A percentile compares a stretch with the other conserved stretches of the same genome.
Evolutionary conservation across 106 monocot species (phyloP).

Genomic region (Dioscorea alata): DNA sequence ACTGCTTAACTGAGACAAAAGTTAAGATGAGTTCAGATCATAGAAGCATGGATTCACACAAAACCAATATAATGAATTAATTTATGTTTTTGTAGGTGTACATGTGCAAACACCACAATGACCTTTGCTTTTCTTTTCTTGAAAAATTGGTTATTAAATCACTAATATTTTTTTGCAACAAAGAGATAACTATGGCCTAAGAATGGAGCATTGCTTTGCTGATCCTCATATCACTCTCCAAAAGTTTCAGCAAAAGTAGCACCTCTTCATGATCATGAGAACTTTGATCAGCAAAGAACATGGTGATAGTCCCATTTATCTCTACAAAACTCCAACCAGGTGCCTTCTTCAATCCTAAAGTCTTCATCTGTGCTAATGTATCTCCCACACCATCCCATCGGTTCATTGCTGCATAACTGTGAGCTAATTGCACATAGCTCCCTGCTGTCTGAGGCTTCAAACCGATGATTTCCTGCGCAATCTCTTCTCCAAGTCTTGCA

Average conservation of each 20-base stretch:
- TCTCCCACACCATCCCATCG: slow-evolving; percentile 56
- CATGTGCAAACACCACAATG: too few species aligned
- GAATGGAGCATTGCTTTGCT: background rate
- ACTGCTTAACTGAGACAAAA: too few species aligned
- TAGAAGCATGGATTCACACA: too few species aligned
- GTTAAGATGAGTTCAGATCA: too few species aligned
- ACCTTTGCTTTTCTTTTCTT: too few species aligned
- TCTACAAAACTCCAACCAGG: slow-evolving; percentile 79
- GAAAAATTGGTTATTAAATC: too few species aligned
- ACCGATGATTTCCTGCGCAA: slow-evolving; percentile 33
- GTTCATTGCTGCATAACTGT: slow-evolving; percentile 38
- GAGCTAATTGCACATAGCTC: slow-evolving; percentile 62
- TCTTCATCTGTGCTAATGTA: slow-evolving; percentile 44
- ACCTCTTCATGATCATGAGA: slow-evolving; percentile 37
- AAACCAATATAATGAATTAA: too few species aligned
- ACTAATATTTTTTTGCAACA: too few species aligned
- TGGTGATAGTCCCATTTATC: slow-evolving; percentile 29
- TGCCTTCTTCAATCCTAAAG: slow-evolving; percentile 52
- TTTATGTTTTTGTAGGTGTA: too few species aligned
- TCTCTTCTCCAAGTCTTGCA: slow-evolving; percentile 24
- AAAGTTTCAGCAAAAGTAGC: slow-evolving; percentile 20
- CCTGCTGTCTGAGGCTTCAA: slow-evolving; percentile 42
- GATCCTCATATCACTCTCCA: slow-evolving; percentile 40
- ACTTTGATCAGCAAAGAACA: slow-evolving; percentile 47
- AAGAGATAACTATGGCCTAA: too few species aligned